Evolutionary conservation across 2,329 filamentous ascomycete genomes (phyloP).

Genomic region (Mycosphaerella arachidis): DNA sequence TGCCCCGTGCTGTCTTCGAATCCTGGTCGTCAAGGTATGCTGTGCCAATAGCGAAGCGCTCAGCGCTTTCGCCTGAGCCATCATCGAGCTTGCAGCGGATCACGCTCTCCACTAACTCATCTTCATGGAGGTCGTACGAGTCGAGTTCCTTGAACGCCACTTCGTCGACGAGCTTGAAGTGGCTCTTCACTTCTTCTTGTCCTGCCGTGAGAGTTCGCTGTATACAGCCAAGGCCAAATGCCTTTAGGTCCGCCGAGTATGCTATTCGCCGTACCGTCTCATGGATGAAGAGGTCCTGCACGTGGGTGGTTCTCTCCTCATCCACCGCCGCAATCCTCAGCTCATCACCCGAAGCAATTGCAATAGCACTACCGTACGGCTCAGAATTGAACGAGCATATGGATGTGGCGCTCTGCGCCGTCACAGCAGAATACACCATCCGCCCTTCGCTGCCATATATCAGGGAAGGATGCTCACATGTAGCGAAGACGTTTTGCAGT

Average conservation of each 20-base stretch:
- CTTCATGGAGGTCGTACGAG: conserved; percentile 58
- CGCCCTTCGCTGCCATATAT: conserved; percentile 87
- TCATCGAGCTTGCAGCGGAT: conserved; percentile 69
- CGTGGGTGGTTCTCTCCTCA: conserved; percentile 78
- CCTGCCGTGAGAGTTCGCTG: conserved; percentile 65
- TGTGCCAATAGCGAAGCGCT: conserved; percentile 89
- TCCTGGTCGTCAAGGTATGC: conserved; percentile 63
- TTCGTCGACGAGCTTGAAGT: conserved; percentile 88
- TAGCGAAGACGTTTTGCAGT: conserved; percentile 80
- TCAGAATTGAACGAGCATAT: conserved; percentile 79
- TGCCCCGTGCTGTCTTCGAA: conserved; percentile 58
- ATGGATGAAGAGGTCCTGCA: conserved; percentile 70
- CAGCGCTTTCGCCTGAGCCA: conserved; percentile 53
- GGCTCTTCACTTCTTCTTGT: conserved; percentile 70
- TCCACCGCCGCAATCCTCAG: conserved; percentile 79
- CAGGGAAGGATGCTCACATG: conserved; percentile 87
- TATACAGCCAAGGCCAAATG: conserved; percentile 84
- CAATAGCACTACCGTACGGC: conserved; percentile 74
- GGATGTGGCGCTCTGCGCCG: conserved; percentile 75
- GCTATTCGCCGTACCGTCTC: conserved; percentile 84
- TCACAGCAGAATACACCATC: conserved; percentile 89
- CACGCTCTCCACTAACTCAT: conserved; percentile 81
- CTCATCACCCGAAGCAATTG: conserved; percentile 66
- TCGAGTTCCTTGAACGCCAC: conserved; percentile 77
- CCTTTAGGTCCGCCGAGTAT: conserved; percentile 72